Percentiles rank a stretch among this genome's conserved stretches.
Conservation (phyloP, 371 early-diverging fungal species). For the Saksenaea oblongispora region DNA sequence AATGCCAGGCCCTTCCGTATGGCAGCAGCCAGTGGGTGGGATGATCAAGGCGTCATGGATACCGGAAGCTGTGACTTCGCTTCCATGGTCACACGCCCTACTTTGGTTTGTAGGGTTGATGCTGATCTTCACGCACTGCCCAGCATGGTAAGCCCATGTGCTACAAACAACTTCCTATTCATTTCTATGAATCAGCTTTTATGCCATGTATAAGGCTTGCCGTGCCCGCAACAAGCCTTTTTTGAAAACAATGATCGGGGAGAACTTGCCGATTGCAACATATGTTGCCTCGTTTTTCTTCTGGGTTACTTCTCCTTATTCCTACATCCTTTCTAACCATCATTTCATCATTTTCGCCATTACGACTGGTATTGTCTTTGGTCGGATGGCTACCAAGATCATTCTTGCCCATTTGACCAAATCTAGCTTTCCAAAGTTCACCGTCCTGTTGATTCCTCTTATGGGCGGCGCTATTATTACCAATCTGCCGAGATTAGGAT, state of each 20-base stretch:
- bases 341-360: conserved; percentile 74
- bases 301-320: conserved; percentile 74
- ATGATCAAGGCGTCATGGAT: conserved; percentile 24
- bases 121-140: conserved; percentile 69
- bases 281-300: conserved; percentile 58
- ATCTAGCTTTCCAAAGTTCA: conserved; percentile 75
- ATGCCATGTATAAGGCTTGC: conserved; percentile 73
- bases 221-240: conserved; percentile 63
- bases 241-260: conserved; percentile 55
- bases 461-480: conserved; percentile 71
- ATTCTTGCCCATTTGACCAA: conserved; percentile 88
- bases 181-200: conserved; percentile 23
- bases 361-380: conserved; percentile 82
- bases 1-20: conserved; percentile 30
- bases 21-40: conserved; percentile 26
- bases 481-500: conserved; percentile 52
- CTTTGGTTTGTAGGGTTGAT: conserved; percentile 59
- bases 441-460: conserved; percentile 74
- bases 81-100: conserved; percentile 52
- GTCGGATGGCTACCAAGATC: conserved; percentile 87
- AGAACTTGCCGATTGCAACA: conserved; percentile 65
- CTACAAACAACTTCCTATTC: neutral
- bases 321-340: conserved; percentile 60
- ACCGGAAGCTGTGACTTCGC: conserved; percentile 34
- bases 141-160: conserved; percentile 54